Percentiles rank a stretch among this genome's conserved stretches.
phyloP scores from a whole-genome alignment of 2,329 filamentous ascomycete genomes.

The Erysiphe neolycopersici region DNA sequence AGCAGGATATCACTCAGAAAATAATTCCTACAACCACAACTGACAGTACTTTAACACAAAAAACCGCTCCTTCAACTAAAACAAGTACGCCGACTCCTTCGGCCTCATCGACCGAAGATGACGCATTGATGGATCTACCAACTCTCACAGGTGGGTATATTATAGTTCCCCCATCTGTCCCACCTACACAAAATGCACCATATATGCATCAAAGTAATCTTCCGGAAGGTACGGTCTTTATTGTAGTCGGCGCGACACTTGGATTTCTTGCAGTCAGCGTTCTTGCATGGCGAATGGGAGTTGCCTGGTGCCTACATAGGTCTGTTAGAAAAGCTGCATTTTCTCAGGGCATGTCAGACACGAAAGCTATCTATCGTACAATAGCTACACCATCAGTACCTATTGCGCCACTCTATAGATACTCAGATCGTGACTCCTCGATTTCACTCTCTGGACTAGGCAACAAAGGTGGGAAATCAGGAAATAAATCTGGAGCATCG shows the following conservation, averaged over 20 bases:
- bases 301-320: slow-evolving; percentile 77
- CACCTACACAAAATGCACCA: slow-evolving; percentile 59
- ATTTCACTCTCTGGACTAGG: slow-evolving; percentile 10
- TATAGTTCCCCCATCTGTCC: slow-evolving; percentile 49
- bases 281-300: slow-evolving; percentile 62
- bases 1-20: too few species aligned
- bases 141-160: slow-evolving; percentile 28
- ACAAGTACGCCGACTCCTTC: background rate
- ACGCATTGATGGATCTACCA: slow-evolving; percentile 17
- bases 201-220: slow-evolving; percentile 73
- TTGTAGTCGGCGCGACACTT: slow-evolving; percentile 69
- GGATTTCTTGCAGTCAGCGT: slow-evolving; percentile 62
- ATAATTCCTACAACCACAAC: background rate
- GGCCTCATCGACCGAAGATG: background rate
- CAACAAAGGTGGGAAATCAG: slow-evolving; percentile 12
- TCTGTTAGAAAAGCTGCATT: slow-evolving; percentile 69
- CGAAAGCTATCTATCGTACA: slow-evolving; percentile 36
- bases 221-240: slow-evolving; percentile 89
- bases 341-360: slow-evolving; percentile 40
- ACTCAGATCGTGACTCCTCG: slow-evolving; percentile 24
- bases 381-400: slow-evolving; percentile 23
- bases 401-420: slow-evolving; percentile 30
- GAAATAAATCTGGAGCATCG: slow-evolving; percentile 15
- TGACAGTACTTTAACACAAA: background rate
- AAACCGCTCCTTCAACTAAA: background rate